Base-by-base conservation (phyloP, 2,329 filamentous ascomycete species). In the Colletotrichum musae region DNA sequence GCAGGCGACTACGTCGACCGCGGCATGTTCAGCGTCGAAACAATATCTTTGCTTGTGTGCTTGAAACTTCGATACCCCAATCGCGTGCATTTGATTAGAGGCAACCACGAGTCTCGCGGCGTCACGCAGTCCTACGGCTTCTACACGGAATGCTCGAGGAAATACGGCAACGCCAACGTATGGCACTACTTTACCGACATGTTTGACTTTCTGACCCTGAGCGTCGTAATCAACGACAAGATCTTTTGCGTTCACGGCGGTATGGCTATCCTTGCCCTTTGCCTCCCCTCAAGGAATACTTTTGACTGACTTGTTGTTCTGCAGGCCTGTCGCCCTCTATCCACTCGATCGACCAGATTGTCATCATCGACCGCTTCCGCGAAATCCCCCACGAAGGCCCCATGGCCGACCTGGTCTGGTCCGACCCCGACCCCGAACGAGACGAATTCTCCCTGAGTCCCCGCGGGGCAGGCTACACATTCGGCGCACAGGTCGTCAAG, bases 141-240 rank as follows among this genome's bases (percentile, higher is more conserved):
- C 84, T 99, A 99, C 80, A 98, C 96, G 24, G 96, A 99, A 80
- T 99, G 96, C 82, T 94, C 93, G 21, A 92, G 96, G 74, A 99
- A 99, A 83, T 99, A 99, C 82, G 96, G 96, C 79, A 98, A 97
- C 78, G 94, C 96, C 72, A 98, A 96, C 76, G 96, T 99, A 24
- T 99, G 96, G 96, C 96, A 99, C 82, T 96, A 98, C 81, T 99
- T 99, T 79, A 99, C 96, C 73, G 96, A 99, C 83, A 98, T 99
- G 95, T 99, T 99, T 82, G 96, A 99, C 83, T 99, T 97, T 81
- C 87, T 99, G 72, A 98, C 95, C 7, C 86, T 99, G 66, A 97
- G 94, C 75, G 97, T 98, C 70, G 95, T 99, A 72, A 99, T 99
- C 79, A 97, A 98, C 80, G 93, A 99, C 81, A 94, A 98, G 80